Conservation (phyloP, 352 stramenopile genomes). For the Globisporangium carolinianum region DNA sequence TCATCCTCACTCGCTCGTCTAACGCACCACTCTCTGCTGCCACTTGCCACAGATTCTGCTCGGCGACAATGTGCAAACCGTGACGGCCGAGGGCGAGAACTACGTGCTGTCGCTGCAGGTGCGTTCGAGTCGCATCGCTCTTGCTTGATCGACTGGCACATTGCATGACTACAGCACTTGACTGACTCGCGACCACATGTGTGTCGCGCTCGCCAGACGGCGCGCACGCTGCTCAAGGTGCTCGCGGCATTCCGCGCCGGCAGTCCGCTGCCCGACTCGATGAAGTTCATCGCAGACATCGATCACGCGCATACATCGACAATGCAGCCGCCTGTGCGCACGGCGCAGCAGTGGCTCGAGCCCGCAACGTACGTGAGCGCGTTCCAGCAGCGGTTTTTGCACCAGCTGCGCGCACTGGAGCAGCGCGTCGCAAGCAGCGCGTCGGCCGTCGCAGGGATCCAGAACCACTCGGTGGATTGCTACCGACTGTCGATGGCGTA, state of each 20-base stretch:
- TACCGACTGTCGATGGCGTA: slow-evolving; percentile 63
- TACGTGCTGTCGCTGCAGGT: slow-evolving; percentile 93
- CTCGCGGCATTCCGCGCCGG: slow-evolving; percentile 27
- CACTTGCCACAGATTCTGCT: slow-evolving; percentile 41
- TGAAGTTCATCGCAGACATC: not conserved
- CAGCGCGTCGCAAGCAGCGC: slow-evolving; percentile 19
- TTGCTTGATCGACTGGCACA: slow-evolving; percentile 10
- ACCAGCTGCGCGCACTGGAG: slow-evolving; percentile 37
- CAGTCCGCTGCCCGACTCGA: slow-evolving; percentile 13
- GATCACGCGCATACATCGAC: slow-evolving; percentile 8
- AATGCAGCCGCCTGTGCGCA: not conserved
- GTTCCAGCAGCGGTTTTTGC: slow-evolving; percentile 54
- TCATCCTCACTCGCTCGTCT: not conserved
- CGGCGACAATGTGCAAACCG: slow-evolving; percentile 89
- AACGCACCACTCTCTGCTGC: not conserved
- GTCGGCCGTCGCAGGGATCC: slow-evolving; percentile 32
- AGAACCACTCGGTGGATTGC: slow-evolving; percentile 54
- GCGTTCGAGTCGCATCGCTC: not conserved
- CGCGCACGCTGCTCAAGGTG: slow-evolving; percentile 38
- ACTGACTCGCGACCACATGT: not conserved
- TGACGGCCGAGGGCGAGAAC: slow-evolving; percentile 96
- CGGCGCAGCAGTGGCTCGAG: slow-evolving; percentile 27
- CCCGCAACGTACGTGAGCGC: slow-evolving; percentile 28
- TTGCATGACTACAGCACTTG: not conserved
- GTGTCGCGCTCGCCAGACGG: slow-evolving; percentile 11